Conservation (phyloP, 2,329 filamentous ascomycete species). For the Pestalotiopsis fici region DNA sequence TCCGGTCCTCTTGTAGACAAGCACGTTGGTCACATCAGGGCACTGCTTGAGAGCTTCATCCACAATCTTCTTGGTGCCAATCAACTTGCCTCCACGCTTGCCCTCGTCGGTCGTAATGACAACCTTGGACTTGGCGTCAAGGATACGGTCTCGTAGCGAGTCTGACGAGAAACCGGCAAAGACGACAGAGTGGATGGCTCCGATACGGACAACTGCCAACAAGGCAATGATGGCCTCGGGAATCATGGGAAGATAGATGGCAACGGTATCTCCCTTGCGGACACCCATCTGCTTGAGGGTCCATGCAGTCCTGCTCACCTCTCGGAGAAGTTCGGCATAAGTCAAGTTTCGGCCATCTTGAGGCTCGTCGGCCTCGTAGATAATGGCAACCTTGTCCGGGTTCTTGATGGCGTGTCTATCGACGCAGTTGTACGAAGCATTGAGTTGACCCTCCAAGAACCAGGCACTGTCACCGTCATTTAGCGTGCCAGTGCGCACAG, state of each 20-base stretch:
- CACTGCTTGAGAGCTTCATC: conserved; percentile 97
- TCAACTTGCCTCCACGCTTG: conserved; percentile 95
- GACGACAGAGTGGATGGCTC: conserved; percentile 94
- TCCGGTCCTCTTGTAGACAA: conserved; percentile 95
- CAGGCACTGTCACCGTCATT: conserved; percentile 82
- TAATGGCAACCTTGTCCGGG: conserved; percentile 91
- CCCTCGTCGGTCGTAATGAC: conserved; percentile 98
- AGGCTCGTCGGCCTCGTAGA: conserved; percentile 96
- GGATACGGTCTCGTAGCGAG: conserved; percentile 90
- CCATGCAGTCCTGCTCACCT: conserved; percentile 87
- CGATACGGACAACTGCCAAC: conserved; percentile 87
- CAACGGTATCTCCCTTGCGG: conserved; percentile 94
- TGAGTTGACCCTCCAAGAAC: conserved; percentile 92
- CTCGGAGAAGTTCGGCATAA: conserved; percentile 87
- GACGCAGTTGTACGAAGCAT: conserved; percentile 96
- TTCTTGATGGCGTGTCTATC: conserved; percentile 96
- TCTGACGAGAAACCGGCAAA: conserved; percentile 98
- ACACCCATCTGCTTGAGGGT: conserved; percentile 94
- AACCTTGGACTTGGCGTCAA: conserved; percentile 87
- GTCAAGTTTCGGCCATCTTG: conserved; percentile 85
- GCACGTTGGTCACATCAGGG: conserved; percentile 79
- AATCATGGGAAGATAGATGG: conserved; percentile 98
- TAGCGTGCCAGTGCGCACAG: conserved; percentile 78
- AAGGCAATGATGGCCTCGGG: conserved; percentile 92
- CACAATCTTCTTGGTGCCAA: conserved; percentile 98